Evolutionary conservation across 768 basidiomycete species (phyloP).

Genomic region (Mycena capillaripes): DNA sequence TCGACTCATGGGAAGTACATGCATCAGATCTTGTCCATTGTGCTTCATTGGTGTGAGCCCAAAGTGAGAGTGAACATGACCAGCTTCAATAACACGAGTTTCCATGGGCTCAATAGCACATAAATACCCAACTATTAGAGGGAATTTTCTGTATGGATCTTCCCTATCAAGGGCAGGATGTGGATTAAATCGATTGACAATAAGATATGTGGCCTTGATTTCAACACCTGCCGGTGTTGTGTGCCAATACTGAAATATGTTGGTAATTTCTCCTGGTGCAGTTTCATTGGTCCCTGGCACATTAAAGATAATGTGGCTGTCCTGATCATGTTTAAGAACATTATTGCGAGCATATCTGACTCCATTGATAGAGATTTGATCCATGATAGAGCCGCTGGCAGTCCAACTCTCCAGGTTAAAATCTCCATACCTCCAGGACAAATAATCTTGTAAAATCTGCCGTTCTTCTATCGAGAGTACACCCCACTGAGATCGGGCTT

Average conservation of each 20-base stretch:
- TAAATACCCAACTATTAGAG: background rate
- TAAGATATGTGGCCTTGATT: background rate
- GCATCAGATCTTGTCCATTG: background rate
- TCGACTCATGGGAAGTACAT: background rate
- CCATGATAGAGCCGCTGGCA: slow-evolving; percentile 3
- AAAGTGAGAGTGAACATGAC: background rate
- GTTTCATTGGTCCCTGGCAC: background rate
- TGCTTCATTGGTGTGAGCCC: background rate
- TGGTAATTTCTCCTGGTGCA: background rate
- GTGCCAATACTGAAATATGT: slow-evolving; percentile 2
- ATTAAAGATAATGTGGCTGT: slow-evolving; percentile 18
- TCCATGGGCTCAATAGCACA: background rate
- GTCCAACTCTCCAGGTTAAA: background rate
- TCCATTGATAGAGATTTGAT: slow-evolving; percentile 6
- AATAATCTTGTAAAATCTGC: background rate
- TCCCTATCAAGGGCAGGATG: background rate
- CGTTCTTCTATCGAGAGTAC: background rate
- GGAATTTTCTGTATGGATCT: background rate
- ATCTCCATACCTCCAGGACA: background rate
- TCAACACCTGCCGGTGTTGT: background rate
- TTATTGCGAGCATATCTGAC: slow-evolving; percentile 5
- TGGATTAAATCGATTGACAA: background rate
- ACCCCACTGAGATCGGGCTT: slow-evolving; percentile 2
- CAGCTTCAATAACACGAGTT: background rate
- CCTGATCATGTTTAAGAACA: background rate